These are phyloP conservation scores for Closterium sp. DNA, from an alignment of 139 green algal genomes.

Conservation along the genomic window DNA sequence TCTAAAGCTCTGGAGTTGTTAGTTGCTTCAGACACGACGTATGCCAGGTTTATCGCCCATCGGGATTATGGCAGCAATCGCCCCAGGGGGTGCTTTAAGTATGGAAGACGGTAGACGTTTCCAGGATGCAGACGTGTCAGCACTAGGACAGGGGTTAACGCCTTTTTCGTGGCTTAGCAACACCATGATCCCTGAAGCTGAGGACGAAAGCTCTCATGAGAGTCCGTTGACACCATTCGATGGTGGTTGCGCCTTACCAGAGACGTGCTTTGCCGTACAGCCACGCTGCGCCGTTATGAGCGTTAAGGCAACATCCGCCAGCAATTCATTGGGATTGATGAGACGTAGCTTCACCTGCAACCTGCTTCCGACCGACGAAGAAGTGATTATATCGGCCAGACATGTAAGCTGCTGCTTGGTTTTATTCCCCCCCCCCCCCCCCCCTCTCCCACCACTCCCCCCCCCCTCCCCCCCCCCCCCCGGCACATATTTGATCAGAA, in stretches of 20 bases:
- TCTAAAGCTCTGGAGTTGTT: no score
- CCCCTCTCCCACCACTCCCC: no score
- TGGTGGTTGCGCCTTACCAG: neutral
- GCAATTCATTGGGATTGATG: neutral
- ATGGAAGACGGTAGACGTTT: neutral
- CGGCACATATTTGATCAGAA: neutral
- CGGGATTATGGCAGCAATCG: neutral
- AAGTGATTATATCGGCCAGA: neutral
- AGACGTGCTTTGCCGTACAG: neutral
- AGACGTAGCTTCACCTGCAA: neutral
- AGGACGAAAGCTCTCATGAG: neutral
- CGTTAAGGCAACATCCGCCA: neutral
- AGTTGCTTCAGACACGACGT: neutral
- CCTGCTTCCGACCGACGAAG: neutral
- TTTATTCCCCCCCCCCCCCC: no score
- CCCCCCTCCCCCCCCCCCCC: no score
- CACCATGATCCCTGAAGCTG: neutral
- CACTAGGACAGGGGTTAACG: neutral
- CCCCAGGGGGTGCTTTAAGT: neutral
- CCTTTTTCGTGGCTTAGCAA: neutral
- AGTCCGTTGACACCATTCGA: neutral
- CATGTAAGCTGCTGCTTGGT: neutral
- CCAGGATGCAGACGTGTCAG: neutral
- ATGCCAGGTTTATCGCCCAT: neutral
- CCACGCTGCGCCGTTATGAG: neutral